These are phyloP conservation scores for Eucalyptus tenuipes DNA, from an alignment of 345 rosid genomes.

Conservation along the genomic window DNA sequence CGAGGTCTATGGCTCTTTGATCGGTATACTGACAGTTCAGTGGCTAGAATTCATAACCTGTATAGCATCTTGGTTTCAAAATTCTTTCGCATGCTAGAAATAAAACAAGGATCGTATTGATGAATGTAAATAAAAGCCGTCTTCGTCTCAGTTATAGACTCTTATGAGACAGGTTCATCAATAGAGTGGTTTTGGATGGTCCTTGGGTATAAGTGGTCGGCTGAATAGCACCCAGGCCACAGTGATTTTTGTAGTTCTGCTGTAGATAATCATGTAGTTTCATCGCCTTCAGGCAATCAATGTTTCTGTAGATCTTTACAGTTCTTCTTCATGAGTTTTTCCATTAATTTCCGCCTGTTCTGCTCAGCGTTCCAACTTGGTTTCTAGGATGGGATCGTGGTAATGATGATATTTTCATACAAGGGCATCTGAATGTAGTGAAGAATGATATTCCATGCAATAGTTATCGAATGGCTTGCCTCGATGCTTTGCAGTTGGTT, in stretches of 20 bases:
- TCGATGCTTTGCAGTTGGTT: neutral
- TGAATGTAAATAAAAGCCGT: neutral
- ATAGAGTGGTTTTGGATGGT: neutral
- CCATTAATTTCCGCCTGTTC: neutral
- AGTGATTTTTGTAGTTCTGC: neutral
- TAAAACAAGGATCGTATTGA: neutral
- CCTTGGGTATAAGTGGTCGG: neutral
- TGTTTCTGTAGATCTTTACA: neutral
- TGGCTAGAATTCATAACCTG: neutral
- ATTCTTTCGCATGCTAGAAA: neutral
- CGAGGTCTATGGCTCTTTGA: slow-evolving; percentile 41
- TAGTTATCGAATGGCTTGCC: neutral
- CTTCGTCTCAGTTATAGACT: neutral
- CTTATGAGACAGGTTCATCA: neutral
- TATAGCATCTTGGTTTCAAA: neutral
- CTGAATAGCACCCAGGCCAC: neutral
- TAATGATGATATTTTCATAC: neutral
- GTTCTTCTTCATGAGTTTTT: neutral
- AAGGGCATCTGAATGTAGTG: neutral
- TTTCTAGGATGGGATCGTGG: neutral
- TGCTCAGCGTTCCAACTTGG: neutral
- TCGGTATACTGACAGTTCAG: neutral
- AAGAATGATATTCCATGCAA: neutral
- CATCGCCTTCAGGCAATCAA: neutral
- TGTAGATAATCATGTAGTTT: neutral